phyloP scores from a whole-genome alignment of 208 protist species.

The Strigomonas culicis region DNA sequence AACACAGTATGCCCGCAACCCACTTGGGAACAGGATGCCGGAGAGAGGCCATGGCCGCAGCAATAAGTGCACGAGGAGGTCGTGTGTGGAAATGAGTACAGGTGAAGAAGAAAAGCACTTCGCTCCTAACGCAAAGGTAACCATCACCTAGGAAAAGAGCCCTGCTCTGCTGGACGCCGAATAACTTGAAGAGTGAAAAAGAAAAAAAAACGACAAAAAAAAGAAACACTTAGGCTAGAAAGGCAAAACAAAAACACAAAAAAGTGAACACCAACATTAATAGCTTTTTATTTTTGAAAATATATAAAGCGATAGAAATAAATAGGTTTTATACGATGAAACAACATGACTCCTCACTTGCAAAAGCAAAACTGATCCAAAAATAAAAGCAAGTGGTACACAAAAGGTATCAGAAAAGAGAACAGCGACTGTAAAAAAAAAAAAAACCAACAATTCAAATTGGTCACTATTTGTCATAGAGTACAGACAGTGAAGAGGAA shows the following conservation, averaged over 20 bases:
- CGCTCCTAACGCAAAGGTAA: not conserved
- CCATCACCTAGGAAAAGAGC: not conserved
- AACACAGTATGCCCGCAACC: not conserved
- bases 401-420: constrained; percentile 4
- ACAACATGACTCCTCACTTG: constrained; percentile 5
- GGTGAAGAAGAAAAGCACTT: constrained; percentile 2
- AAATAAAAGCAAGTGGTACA: constrained; percentile 9
- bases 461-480: not conserved
- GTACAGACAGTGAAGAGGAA: constrained; percentile 6
- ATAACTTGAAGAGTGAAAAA: not conserved
- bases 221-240: not conserved
- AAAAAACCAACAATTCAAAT: constrained; percentile 7
- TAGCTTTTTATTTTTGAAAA: not conserved
- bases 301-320: not conserved
- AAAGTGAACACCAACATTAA: not conserved
- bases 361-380: not conserved
- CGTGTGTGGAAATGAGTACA: not conserved
- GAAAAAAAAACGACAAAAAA: not conserved
- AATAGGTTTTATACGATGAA: not conserved
- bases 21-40: not conserved
- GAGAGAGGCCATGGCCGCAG: not conserved
- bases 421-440: constrained; percentile 8
- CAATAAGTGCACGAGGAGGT: not conserved
- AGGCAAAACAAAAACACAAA: constrained; percentile 18
- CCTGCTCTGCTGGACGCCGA: not conserved